Conservation (phyloP, 2,329 filamentous ascomycete species). For the Alternaria consortialis region DNA sequence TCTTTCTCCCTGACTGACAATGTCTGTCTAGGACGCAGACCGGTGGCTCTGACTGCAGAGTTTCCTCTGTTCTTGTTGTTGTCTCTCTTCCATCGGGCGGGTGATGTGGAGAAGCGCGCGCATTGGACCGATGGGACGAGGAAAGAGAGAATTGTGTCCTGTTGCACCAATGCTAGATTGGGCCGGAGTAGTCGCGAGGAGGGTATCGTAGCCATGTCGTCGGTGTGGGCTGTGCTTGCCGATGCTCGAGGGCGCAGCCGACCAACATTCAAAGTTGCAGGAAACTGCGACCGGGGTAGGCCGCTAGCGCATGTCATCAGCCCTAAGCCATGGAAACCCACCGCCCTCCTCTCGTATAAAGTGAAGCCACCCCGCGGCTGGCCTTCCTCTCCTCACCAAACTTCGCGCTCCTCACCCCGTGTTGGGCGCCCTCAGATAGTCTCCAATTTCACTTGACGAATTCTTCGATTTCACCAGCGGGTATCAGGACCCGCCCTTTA, state of each 20-base stretch:
- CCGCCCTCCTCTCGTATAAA: constrained; percentile 26
- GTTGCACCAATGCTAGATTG: constrained; percentile 23
- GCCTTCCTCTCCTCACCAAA: constrained; percentile 34
- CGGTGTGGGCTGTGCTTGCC: constrained; percentile 25
- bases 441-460: constrained; percentile 50
- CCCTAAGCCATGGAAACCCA: constrained; percentile 1
- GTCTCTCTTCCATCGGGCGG: constrained; percentile 69
- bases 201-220: constrained; percentile 41
- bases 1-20: constrained; percentile 76
- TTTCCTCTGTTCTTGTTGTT: constrained; percentile 82
- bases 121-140: constrained; percentile 37
- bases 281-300: constrained; percentile 22
- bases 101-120: constrained; percentile 60
- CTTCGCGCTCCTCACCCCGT: constrained; percentile 46
- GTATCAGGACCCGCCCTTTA: constrained; percentile 44
- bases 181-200: constrained; percentile 40
- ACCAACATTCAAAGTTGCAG: constrained; percentile 26
- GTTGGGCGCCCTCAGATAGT: constrained; percentile 45
- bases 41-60: constrained; percentile 80
- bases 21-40: constrained; percentile 70
- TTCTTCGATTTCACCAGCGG: constrained; percentile 49
- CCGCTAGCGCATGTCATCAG: constrained; percentile 13
- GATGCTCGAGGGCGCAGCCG: constrained; percentile 11
- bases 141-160: constrained; percentile 38
- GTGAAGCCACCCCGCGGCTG: constrained; percentile 26